Base-by-base conservation (phyloP, 1,284 basidiomycete genomes). In the Ceratobasidium sp. region DNA sequence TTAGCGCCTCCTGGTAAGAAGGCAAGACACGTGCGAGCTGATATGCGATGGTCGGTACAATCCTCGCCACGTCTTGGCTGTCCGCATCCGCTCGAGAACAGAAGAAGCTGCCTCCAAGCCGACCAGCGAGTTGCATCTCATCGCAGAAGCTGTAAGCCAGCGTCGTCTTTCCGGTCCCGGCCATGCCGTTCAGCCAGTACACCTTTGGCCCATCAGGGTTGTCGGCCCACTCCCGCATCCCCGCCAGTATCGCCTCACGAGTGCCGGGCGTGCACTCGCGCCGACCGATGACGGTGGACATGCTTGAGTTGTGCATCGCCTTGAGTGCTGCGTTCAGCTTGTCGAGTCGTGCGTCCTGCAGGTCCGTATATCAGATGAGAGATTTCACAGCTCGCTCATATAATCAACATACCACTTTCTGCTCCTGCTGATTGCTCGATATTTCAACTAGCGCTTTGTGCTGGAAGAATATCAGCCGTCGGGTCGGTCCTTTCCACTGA, bases 51-150 rank as follows among this genome's bases (percentile, higher is more conserved):
- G 72, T 52, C 14, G 72, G 72, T n/a, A 72, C 28, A n/a, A 73
- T 61, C n/a, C 30, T 46, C 8, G 30, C 4, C 21, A 61, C 63
- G 23, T 73, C 46, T 28, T 46, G 49, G n/a, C 64, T 23, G 28
- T 62, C 57, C 1, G 26, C 71, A n/a, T 38, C 59, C 59, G 46
- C 76, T 0, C 80, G 76, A 8, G 79, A 78, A 47, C 78, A 81
- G 74, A 80, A 82, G 16, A 50, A 55, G 6, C 76, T 79, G 3
- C 79, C 80, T 3, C 78, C 80, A 5, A 80, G 79, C 11, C 35
- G 35, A 11, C 35, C 35, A 38, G 35, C 35, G 35, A 38, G 35
- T 11, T 38, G 35, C 35, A 38, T 38, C 4, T 38, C 35, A 38
- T 73, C 58, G 14, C 76, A 76, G 7, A 79, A 54, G 1, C 78